phyloP scores from a whole-genome alignment of 2,329 filamentous ascomycete species.

The Venturia nashicola region DNA sequence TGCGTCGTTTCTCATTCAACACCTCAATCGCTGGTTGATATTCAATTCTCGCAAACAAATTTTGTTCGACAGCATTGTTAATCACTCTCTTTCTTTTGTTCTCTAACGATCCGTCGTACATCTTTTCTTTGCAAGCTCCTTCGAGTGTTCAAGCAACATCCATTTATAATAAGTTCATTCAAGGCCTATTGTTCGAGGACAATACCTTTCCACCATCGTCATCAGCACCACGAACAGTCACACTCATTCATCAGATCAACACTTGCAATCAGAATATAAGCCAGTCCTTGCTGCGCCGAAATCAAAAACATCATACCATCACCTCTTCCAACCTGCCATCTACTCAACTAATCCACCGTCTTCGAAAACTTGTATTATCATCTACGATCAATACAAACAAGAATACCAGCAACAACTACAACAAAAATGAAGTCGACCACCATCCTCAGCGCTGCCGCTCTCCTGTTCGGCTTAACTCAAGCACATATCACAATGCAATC shows the following conservation, averaged over 20 bases:
- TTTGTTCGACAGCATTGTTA: not conserved
- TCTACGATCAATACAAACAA: not conserved
- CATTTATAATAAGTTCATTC: not conserved
- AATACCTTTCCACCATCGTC: not conserved
- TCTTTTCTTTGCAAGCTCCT: too few relatives aligned
- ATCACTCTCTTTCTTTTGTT: not conserved
- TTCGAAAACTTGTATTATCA: not conserved
- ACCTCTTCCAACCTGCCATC: not conserved
- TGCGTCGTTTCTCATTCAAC: not conserved
- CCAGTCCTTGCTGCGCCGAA: not conserved
- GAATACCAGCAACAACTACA: not conserved
- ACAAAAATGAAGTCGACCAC: not conserved
- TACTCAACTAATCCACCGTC: not conserved
- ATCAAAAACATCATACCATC: not conserved
- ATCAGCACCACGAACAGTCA: not conserved
- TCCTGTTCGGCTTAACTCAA: not conserved
- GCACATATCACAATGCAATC: constrained; percentile 7
- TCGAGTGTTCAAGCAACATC: not conserved
- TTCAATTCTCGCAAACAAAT: not conserved
- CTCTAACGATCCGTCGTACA: not conserved
- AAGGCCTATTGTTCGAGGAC: not conserved
- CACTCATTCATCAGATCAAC: not conserved
- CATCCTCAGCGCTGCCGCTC: not conserved
- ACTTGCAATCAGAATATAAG: not conserved
- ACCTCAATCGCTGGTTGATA: not conserved